Percentiles rank a stretch among this genome's conserved stretches.
Conservation (phyloP, 2,329 filamentous ascomycete species). For the Cladorrhinum sp. region DNA sequence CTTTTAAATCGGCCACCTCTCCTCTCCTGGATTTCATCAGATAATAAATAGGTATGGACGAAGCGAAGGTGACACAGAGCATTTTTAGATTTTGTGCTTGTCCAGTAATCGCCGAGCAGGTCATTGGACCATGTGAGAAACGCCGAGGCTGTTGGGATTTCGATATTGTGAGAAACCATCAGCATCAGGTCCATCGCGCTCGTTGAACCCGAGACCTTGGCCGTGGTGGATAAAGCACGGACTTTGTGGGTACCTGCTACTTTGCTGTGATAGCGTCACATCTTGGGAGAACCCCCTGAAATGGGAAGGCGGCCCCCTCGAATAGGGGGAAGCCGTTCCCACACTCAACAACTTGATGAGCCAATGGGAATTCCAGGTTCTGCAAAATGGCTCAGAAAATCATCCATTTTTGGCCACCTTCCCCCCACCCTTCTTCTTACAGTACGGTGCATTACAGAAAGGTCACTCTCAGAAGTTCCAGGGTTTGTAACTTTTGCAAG, state of each 20-base stretch:
- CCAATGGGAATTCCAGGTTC: neutral
- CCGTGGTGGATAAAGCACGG: conserved; percentile 1
- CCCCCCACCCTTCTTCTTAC: no score
- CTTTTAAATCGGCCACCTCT: neutral
- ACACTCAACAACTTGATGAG: neutral
- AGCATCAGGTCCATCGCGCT: no score
- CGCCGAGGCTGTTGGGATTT: conserved; percentile 5
- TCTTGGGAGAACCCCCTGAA: conserved; percentile 1
- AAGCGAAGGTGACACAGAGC: conserved; percentile 6
- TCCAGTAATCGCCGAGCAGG: neutral
- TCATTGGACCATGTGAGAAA: neutral
- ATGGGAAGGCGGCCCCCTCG: conserved; percentile 1
- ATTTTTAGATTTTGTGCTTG: neutral
- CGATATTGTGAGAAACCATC: conserved; percentile 1
- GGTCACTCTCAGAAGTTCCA: no score
- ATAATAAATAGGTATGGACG: neutral
- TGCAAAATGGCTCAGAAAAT: neutral
- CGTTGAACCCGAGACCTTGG: conserved; percentile 8
- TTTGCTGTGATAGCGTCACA: conserved; percentile 8
- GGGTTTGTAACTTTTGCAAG: no score
- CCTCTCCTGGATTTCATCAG: neutral
- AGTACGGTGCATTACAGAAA: no score
- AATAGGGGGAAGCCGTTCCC: conserved; percentile 3
- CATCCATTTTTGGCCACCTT: neutral
- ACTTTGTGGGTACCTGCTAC: conserved; percentile 3